phyloP scores from a whole-genome alignment of 2,329 filamentous ascomycete species.

The Leptographium procerum region DNA sequence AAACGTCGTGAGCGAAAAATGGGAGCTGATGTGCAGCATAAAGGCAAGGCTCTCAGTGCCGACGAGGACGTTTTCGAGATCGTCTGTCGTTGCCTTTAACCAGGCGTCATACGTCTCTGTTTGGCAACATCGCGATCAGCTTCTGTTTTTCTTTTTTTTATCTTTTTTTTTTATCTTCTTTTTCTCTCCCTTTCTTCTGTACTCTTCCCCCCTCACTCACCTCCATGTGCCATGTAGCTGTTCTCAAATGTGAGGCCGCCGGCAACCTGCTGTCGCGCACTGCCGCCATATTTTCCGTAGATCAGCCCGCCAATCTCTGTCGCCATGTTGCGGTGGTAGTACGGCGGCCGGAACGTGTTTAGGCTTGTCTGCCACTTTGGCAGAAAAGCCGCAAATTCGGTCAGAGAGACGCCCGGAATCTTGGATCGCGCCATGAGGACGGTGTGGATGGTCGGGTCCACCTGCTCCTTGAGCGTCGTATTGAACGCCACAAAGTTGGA shows the following conservation, averaged over 20 bases:
- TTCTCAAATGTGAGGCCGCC: conserved; percentile 22
- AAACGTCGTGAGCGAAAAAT: conserved; percentile 1
- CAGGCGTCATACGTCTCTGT: conserved; percentile 21
- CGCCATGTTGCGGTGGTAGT: conserved; percentile 61
- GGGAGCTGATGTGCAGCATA: conserved; percentile 12
- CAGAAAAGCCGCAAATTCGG: conserved; percentile 64
- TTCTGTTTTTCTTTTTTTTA: background rate
- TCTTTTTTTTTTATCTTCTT: background rate
- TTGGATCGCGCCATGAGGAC: conserved; percentile 54
- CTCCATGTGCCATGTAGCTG: conserved; percentile 25
- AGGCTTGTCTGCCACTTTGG: conserved; percentile 60
- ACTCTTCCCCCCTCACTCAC: background rate
- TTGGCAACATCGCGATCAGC: no score
- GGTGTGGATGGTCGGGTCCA: conserved; percentile 68
- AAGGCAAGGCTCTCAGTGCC: conserved; percentile 7
- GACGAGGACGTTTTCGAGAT: conserved; percentile 4
- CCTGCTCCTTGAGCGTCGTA: conserved; percentile 63
- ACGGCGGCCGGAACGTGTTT: conserved; percentile 60
- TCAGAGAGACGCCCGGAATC: conserved; percentile 50
- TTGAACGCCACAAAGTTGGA: conserved; percentile 67
- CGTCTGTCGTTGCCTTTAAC: conserved; percentile 15
- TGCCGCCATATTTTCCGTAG: conserved; percentile 21
- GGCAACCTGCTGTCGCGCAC: conserved; percentile 14
- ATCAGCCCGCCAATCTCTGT: conserved; percentile 55
- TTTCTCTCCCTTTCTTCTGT: background rate